Base-by-base conservation (phyloP, 768 basidiomycete species). In the Pleurotus citrinopileatus region DNA sequence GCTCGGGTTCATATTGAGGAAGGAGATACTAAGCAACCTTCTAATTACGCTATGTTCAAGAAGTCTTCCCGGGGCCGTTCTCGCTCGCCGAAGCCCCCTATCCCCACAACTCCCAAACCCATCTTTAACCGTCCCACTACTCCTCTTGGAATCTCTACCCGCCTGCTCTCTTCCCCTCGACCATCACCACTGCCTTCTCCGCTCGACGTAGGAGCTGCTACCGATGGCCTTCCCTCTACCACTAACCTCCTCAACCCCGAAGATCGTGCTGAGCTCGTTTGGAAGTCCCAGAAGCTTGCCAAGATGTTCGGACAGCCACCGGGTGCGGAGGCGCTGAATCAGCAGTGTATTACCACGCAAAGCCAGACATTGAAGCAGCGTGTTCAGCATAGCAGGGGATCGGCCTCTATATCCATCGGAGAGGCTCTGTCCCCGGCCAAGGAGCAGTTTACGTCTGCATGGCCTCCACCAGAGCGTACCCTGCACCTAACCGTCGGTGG, bases 271-370 rank as follows among this genome's bases (percentile, higher is more conserved):
- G 88, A 88, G 46, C 82, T 87, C 54, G 73, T 93, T 27, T 76
- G 82, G 52, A 87, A 85, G 60, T 81, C 84, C 47, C 83, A 86
- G 61, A 94, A 94, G 67, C 79, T 93, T 44, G 76, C 86, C n/a
- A 84, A 86, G 57, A 71, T 93, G n/a, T 85, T 93, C 52, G 91
- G 91, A 37, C 77, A 82, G 66, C 81, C 76, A 2, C 88, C 86
- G 2, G 76, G 71, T 4, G 70, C 74, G 3, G 78, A 79, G 8
- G 69, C 66, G 4, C 59, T 76, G 48, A 75, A 63, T 61, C 69
- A 65, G 45, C 44, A 47, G 36, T 58, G 59, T 27, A 42, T 54
- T 28, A 42, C 59, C 32, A 12, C 34, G 7, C 42, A 48, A 28
- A 46, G 22, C 51, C 56, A 54, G 54, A 28, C 54, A 17, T 28